A percentile compares a stretch with the other conserved stretches of the same genome.
Conservation (phyloP, 2,329 filamentous ascomycete genomes). For the Alternaria sp. region DNA sequence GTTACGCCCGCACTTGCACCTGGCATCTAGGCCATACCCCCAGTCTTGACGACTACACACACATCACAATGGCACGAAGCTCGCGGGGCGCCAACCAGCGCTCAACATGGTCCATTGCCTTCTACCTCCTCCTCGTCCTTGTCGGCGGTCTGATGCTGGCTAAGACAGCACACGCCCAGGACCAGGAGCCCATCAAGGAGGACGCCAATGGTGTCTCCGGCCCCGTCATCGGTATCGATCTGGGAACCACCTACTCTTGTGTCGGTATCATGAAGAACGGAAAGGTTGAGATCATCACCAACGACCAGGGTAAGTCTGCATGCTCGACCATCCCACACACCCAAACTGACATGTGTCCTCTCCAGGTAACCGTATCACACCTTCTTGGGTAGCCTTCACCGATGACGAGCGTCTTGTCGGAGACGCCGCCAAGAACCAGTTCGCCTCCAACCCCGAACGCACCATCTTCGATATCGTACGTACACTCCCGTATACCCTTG, state of each 20-base stretch:
- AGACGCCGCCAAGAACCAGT: slow-evolving; percentile 70
- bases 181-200: slow-evolving; percentile 68
- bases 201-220: slow-evolving; percentile 60
- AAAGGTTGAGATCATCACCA: slow-evolving; percentile 53
- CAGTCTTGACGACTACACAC: slow-evolving; percentile 23
- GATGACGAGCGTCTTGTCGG: slow-evolving; percentile 96
- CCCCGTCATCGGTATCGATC: slow-evolving; percentile 76
- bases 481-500: not conserved
- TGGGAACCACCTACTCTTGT: slow-evolving; percentile 94
- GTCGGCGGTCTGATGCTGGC: slow-evolving; percentile 84
- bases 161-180: slow-evolving; percentile 73
- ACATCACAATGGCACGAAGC: slow-evolving; percentile 62
- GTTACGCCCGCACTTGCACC: slow-evolving; percentile 26
- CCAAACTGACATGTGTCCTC: slow-evolving; percentile 30
- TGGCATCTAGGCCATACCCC: slow-evolving; percentile 22
- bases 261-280: slow-evolving; percentile 71
- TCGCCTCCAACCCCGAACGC: slow-evolving; percentile 56
- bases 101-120: slow-evolving; percentile 84
- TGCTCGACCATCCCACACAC: not conserved
- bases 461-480: slow-evolving; percentile 56
- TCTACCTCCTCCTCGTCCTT: slow-evolving; percentile 91
- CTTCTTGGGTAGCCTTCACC: slow-evolving; percentile 92
- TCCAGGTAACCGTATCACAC: slow-evolving; percentile 52
- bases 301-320: slow-evolving; percentile 48
- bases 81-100: slow-evolving; percentile 72